Evolutionary conservation across 1,284 basidiomycete species (phyloP).

Genomic region (Sporisorium scitamineum): DNA sequence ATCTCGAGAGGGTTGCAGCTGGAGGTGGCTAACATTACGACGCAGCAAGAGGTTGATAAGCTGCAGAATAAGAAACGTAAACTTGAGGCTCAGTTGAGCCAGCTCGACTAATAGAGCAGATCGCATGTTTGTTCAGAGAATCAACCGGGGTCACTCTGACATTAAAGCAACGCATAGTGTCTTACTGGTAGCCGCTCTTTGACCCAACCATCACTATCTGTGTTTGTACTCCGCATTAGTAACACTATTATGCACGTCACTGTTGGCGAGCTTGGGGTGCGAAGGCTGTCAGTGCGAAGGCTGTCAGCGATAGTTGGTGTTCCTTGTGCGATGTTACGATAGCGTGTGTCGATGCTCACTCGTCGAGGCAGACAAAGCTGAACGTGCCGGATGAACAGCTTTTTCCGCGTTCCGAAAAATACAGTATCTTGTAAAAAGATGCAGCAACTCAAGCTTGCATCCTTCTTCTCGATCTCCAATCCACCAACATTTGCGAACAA

Average conservation of each 20-base stretch:
- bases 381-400: background rate
- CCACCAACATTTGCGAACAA: background rate
- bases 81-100: constrained; percentile 22
- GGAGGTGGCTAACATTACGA: constrained; percentile 88
- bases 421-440: background rate
- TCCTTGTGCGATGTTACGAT: too few relatives aligned
- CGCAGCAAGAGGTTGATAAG: constrained; percentile 77
- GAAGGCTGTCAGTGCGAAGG: too few relatives aligned
- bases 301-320: too few relatives aligned
- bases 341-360: constrained; percentile 2
- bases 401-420: constrained; percentile 36
- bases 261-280: too few relatives aligned
- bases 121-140: too few relatives aligned
- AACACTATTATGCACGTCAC: too few relatives aligned
- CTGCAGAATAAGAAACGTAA: constrained; percentile 30
- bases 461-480: background rate
- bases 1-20: constrained; percentile 88
- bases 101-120: constrained; percentile 16
- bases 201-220: background rate
- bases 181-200: background rate
- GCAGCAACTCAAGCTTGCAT: background rate
- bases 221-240: background rate
- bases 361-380: background rate
- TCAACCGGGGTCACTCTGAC: too few relatives aligned
- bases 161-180: background rate